Evolutionary conservation across 148 eudicot genomes (phyloP).

Genomic region (Heliamphora exappendiculata): DNA sequence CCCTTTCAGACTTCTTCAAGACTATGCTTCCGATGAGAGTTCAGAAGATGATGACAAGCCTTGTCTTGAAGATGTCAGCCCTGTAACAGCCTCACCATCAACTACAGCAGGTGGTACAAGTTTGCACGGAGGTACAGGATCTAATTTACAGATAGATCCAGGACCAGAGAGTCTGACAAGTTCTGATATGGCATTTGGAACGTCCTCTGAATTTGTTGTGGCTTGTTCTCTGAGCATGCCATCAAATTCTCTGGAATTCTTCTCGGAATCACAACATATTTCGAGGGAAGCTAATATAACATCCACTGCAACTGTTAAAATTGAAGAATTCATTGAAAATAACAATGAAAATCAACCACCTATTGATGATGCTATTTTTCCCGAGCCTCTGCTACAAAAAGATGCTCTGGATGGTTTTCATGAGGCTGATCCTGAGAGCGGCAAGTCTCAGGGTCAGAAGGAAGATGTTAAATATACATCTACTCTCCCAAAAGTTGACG

Average conservation of each 20-base stretch:
- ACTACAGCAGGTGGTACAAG: constrained; percentile 16
- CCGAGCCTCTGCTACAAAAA: constrained; percentile 16
- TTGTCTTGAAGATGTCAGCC: constrained; percentile 26
- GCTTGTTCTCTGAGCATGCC: constrained; percentile 14
- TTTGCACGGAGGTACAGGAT: constrained; percentile 17
- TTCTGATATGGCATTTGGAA: constrained; percentile 18
- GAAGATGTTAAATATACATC: constrained; percentile 26
- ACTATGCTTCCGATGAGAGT: constrained; percentile 65
- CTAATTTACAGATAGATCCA: constrained; percentile 11
- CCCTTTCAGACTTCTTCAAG: constrained; percentile 61
- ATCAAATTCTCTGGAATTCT: constrained; percentile 13
- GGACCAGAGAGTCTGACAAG: constrained; percentile 15
- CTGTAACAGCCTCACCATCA: constrained; percentile 23
- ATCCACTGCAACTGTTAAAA: constrained; percentile 13
- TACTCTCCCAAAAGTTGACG: constrained; percentile 50
- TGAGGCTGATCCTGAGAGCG: constrained; percentile 23
- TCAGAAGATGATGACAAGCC: constrained; percentile 39
- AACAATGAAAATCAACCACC: constrained; percentile 23
- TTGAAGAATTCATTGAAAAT: constrained; percentile 16
- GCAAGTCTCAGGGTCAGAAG: constrained; percentile 19
- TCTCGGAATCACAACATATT: constrained; percentile 8
- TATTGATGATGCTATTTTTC: constrained; percentile 12
- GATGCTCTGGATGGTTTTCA: constrained; percentile 17
- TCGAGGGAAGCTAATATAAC: constrained; percentile 9
- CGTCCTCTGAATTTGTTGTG: constrained; percentile 15